phyloP scores from a whole-genome alignment of 371 early-diverging fungal genomes.

The Globomyces sp. region DNA sequence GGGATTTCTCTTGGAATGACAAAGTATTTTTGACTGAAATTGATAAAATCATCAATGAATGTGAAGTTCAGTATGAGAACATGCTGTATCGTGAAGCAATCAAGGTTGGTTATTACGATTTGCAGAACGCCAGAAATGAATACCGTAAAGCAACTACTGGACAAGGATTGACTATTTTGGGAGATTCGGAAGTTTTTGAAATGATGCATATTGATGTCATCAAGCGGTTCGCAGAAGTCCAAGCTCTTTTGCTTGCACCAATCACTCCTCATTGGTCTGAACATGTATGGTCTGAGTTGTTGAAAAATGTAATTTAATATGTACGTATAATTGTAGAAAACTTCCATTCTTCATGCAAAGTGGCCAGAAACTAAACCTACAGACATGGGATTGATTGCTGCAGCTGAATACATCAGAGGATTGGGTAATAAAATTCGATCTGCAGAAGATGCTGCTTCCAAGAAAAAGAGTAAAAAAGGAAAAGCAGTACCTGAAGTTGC shows the following conservation, averaged over 20 bases:
- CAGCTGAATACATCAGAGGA: conserved; percentile 79
- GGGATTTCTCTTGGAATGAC: conserved; percentile 71
- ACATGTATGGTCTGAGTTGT: conserved; percentile 75
- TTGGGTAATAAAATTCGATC: conserved; percentile 77
- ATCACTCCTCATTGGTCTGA: conserved; percentile 94
- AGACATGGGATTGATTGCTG: conserved; percentile 68
- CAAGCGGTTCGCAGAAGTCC: conserved; percentile 74
- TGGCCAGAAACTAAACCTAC: conserved; percentile 64
- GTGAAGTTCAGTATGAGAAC: conserved; percentile 74
- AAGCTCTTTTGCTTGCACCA: conserved; percentile 81
- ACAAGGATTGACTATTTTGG: conserved; percentile 22
- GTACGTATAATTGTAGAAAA: conserved; percentile 47
- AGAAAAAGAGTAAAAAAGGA: conserved; percentile 81
- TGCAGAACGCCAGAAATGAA: conserved; percentile 86
- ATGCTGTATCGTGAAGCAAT: conserved; percentile 95
- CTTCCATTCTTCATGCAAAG: conserved; percentile 65
- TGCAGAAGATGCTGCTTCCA: conserved; percentile 63
- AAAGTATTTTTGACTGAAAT: conserved; percentile 85
- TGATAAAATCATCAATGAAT: conserved; percentile 64
- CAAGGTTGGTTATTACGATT: conserved; percentile 92
- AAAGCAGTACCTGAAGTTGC: conserved; percentile 54
- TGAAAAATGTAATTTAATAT: conserved; percentile 40
- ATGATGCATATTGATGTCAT: conserved; percentile 88
- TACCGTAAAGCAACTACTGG: conserved; percentile 83
- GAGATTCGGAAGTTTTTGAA: conserved; percentile 34